Conservation (phyloP, 2,329 filamentous ascomycete species). For the Beauveria asiatica region DNA sequence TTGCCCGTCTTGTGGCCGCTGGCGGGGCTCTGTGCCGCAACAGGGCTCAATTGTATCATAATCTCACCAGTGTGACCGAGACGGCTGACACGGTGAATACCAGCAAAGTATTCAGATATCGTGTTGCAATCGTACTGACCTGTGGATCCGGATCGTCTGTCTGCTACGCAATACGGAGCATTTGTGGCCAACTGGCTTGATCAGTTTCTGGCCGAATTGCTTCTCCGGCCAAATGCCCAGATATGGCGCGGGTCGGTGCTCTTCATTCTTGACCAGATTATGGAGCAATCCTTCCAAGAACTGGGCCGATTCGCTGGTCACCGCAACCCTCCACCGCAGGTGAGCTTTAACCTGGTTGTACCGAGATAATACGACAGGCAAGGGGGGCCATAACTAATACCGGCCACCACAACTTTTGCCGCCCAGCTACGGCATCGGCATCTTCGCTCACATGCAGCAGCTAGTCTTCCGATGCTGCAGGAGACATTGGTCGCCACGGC, state of each 20-base stretch:
- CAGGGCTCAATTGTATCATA: background rate
- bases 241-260: constrained; percentile 1
- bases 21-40: background rate
- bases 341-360: background rate
- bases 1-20: background rate
- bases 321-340: background rate
- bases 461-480: constrained; percentile 6
- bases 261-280: background rate
- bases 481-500: background rate
- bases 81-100: background rate
- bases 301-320: constrained; percentile 7
- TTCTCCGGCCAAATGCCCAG: constrained; percentile 5
- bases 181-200: background rate
- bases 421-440: background rate
- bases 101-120: background rate
- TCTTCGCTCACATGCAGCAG: background rate
- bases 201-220: background rate
- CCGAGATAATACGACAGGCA: constrained; percentile 1
- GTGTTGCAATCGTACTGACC: background rate
- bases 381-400: background rate
- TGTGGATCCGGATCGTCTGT: constrained; percentile 3
- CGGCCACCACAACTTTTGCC: background rate
- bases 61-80: background rate
- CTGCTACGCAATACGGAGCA: background rate
- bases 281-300: constrained; percentile 2